Evolutionary conservation across 163 green algal genomes (phyloP).

Genomic region (Scenedesmus sp.): DNA sequence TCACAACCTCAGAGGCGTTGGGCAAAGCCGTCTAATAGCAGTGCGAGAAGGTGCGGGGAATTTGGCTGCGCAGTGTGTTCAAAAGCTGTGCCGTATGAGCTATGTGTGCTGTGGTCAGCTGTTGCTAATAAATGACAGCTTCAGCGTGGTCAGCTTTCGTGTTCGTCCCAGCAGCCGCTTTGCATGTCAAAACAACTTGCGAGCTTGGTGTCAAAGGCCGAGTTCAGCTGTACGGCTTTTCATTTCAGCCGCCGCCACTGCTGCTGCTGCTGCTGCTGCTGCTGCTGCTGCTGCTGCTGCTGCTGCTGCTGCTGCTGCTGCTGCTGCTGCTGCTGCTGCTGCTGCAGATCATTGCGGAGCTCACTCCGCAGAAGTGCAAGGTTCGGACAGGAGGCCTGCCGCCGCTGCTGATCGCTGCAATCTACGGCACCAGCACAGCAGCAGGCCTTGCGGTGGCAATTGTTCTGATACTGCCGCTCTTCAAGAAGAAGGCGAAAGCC

Average conservation of each 20-base stretch:
- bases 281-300: neutral
- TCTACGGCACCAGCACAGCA: constrained; percentile 47
- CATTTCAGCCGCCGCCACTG: neutral
- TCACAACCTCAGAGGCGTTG: neutral
- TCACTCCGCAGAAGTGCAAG: constrained; percentile 30
- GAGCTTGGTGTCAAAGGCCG: too few species aligned
- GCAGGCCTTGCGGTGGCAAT: constrained; percentile 37
- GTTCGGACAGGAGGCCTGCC: constrained; percentile 5
- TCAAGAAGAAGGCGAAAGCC: constrained; percentile 52
- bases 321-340: neutral
- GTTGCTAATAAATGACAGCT: too few species aligned
- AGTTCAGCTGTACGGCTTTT: neutral
- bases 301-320: constrained; percentile 25
- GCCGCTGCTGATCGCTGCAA: constrained; percentile 37
- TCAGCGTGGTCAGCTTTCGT: too few species aligned
- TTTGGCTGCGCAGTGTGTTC: too few species aligned
- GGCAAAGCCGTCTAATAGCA: neutral
- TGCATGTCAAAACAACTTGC: too few species aligned
- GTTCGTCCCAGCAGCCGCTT: too few species aligned
- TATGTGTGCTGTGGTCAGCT: neutral
- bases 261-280: too few species aligned
- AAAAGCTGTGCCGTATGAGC: too few species aligned
- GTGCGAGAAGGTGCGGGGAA: too few species aligned
- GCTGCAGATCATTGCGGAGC: neutral
- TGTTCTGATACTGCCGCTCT: constrained; percentile 39